phyloP scores from a whole-genome alignment of 495 filamentous ascomycete species.

The Podospora didyma region DNA sequence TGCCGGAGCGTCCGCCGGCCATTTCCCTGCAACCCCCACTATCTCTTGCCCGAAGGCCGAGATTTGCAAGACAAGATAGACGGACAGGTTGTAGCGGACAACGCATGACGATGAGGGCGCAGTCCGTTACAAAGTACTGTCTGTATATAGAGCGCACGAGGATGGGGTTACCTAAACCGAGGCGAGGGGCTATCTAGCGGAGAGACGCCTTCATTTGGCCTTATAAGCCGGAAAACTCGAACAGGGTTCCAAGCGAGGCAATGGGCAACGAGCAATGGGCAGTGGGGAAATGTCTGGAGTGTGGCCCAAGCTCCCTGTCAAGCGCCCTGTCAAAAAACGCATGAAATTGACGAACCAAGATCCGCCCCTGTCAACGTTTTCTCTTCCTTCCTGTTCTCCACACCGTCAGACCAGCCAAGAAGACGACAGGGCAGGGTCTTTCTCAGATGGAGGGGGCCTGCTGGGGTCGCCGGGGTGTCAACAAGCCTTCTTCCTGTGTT shows the following conservation, averaged over 20 bases:
- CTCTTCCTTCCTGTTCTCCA: not conserved
- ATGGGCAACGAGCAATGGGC: too few relatives aligned
- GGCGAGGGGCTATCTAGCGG: too few relatives aligned
- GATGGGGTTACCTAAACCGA: too few relatives aligned
- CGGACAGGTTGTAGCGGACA: too few relatives aligned
- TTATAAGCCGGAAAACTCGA: too few relatives aligned
- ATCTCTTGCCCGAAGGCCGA: not conserved
- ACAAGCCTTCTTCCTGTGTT: not conserved
- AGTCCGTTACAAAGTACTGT: too few relatives aligned
- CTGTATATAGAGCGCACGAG: too few relatives aligned
- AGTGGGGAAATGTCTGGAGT: not conserved
- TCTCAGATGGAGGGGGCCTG: not conserved
- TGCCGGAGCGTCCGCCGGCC: not conserved
- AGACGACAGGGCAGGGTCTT: not conserved
- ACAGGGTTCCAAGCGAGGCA: not conserved
- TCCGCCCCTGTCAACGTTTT: not conserved
- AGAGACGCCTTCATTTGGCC: too few relatives aligned
- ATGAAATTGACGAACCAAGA: not conserved
- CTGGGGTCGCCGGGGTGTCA: not conserved
- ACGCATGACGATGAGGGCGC: too few relatives aligned
- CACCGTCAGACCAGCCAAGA: not conserved
- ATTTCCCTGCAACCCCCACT: not conserved
- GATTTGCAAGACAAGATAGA: not conserved
- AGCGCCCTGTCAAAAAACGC: not conserved
- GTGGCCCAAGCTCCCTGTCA: not conserved